A percentile compares a stretch with the other conserved stretches of the same genome.
phyloP scores from a whole-genome alignment of 805 yeast species.

The Metschnikowia continentalis region DNA sequence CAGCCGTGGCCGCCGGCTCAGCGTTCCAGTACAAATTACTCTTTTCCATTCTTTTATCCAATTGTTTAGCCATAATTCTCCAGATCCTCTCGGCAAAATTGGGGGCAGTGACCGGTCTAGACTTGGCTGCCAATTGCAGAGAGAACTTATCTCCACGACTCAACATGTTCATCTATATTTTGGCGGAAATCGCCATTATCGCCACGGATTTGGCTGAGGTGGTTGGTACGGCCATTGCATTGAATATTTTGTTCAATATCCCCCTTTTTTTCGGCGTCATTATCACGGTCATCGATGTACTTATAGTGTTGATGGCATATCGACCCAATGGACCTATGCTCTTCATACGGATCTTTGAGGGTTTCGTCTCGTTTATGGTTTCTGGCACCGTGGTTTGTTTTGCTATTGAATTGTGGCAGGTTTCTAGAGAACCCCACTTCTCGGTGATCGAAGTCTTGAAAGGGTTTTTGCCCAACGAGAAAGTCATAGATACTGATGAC shows the following conservation, averaged over 20 bases:
- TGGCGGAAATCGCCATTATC: slow-evolving; percentile 87
- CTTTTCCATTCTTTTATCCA: slow-evolving; percentile 74
- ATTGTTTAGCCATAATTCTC: slow-evolving; percentile 79
- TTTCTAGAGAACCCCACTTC: slow-evolving; percentile 52
- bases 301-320: slow-evolving; percentile 83
- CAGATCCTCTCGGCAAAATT: slow-evolving; percentile 82
- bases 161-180: slow-evolving; percentile 59
- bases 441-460: slow-evolving; percentile 46
- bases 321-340: slow-evolving; percentile 78
- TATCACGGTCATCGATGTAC: slow-evolving; percentile 79
- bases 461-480: slow-evolving; percentile 50
- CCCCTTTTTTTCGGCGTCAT: slow-evolving; percentile 84
- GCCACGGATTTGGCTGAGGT: slow-evolving; percentile 97
- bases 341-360: slow-evolving; percentile 75
- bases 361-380: slow-evolving; percentile 73
- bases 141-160: slow-evolving; percentile 62
- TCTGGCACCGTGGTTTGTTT: slow-evolving; percentile 83
- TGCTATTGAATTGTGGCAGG: slow-evolving; percentile 68
- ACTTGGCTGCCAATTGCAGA: slow-evolving; percentile 83
- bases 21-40: slow-evolving; percentile 74
- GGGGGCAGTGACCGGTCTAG: slow-evolving; percentile 93
- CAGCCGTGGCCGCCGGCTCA: slow-evolving; percentile 93
- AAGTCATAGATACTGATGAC: slow-evolving; percentile 27
- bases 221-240: slow-evolving; percentile 94
- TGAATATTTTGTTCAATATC: slow-evolving; percentile 74